Base-by-base conservation (phyloP, 306 rosid genomes). In the Mimosa pudica region DNA sequence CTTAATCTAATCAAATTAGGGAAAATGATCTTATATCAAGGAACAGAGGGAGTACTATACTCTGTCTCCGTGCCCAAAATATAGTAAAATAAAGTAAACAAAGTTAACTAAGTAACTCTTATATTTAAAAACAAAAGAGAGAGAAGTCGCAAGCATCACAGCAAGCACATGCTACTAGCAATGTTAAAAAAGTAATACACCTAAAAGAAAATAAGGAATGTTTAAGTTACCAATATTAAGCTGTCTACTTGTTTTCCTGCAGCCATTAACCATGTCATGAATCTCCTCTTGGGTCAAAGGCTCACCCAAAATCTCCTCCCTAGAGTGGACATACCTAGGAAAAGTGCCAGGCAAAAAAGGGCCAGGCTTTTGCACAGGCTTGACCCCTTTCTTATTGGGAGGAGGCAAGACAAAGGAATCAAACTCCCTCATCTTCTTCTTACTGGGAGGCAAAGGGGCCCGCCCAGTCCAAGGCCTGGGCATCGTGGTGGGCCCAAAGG, bases 381-480 rank as follows among this genome's bases (percentile, higher is more conserved):
- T 90, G 47, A 90, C 91, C 7, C 94, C 94, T 63, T 88, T 90
- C 92, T 90, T 90, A 66, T 88, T 77, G 14, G 89, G 90, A 32
- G 95, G 95, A 38, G 95, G 89, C 55, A 87, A 85, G 82, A 61
- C 81, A 74, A 90, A 87, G 49, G 92, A 90, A 44, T 88, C 95
- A 30, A 90, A 90, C 12, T 88, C 95, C 87, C 74, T 86, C 82
- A 87, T 67, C 45, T 85, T 82, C 89, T 88, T 90, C 88, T 87
- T 87, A 87, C 92, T 88, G 13, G 85, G 81, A 16, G 91, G 91
- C 84, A 90, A 70, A 9, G 92, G 92, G 32, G 95, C 95, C 41
- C 89, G 85, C 36, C 95, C 95, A 4, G 91, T 90, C 95, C 91
- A 90, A 44, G 92, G 95, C 47, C 92, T 83, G 18, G 87, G 82